These are phyloP conservation scores for Mortierella alpina DNA, from an alignment of 192 early-diverging fungal species.

Conservation along the genomic window DNA sequence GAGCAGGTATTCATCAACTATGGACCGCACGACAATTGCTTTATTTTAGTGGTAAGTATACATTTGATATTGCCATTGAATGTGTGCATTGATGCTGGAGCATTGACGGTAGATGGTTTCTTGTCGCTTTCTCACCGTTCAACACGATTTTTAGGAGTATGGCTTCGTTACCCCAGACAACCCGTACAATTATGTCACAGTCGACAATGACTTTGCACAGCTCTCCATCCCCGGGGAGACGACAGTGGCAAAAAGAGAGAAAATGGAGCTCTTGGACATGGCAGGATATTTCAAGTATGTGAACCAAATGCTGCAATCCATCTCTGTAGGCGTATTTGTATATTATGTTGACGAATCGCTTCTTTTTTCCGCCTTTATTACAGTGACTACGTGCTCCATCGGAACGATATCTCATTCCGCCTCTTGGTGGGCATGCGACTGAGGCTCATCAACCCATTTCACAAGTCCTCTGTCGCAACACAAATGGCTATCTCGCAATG, in stretches of 20 bases:
- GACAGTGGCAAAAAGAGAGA: conserved; percentile 29
- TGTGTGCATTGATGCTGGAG: neutral
- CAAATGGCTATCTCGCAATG: conserved; percentile 52
- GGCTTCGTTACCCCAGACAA: conserved; percentile 67
- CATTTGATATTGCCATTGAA: neutral
- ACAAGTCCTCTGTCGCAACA: conserved; percentile 20
- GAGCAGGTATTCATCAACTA: conserved; percentile 73
- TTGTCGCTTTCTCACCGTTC: neutral
- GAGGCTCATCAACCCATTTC: conserved; percentile 40
- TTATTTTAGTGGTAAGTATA: conserved; percentile 55
- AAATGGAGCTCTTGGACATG: conserved; percentile 55
- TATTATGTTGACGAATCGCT: neutral
- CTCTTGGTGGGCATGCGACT: conserved; percentile 60
- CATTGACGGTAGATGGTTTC: neutral
- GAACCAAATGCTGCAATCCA: conserved; percentile 7
- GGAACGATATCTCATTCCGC: conserved; percentile 62
- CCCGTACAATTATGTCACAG: conserved; percentile 59
- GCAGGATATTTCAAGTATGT: conserved; percentile 59
- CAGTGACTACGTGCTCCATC: conserved; percentile 64
- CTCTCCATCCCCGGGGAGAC: conserved; percentile 50
- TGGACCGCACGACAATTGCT: conserved; percentile 67
- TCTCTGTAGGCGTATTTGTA: neutral
- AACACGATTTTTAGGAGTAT: conserved; percentile 55
- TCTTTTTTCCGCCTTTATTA: neutral
- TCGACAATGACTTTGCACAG: conserved; percentile 61